Evolutionary conservation across 805 yeast species (phyloP).

Genomic region (Metschnikowia bowlesiae): DNA sequence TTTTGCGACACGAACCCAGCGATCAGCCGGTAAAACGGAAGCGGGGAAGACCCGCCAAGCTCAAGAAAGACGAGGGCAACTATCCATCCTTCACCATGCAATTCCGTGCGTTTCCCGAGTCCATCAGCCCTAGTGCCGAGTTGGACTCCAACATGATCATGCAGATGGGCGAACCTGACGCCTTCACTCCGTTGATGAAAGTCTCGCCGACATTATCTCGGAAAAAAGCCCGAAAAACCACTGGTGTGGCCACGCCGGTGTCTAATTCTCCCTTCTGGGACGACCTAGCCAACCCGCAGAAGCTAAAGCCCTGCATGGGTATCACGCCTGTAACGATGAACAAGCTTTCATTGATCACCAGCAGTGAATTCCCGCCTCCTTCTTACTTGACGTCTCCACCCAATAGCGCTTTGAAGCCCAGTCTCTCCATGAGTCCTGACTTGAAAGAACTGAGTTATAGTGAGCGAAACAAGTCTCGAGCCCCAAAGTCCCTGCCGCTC

Average conservation of each 20-base stretch:
- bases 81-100: slow-evolving; percentile 37
- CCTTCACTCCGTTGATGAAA: slow-evolving; percentile 41
- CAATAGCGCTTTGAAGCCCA: slow-evolving; percentile 19
- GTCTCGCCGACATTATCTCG: slow-evolving; percentile 28
- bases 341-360: slow-evolving; percentile 30
- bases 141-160: slow-evolving; percentile 34
- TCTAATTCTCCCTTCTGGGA: slow-evolving; percentile 5
- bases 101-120: slow-evolving; percentile 35
- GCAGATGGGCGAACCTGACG: slow-evolving; percentile 39
- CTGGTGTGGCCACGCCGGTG: neutral
- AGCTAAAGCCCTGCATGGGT: neutral
- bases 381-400: slow-evolving; percentile 11
- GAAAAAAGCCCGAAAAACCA: slow-evolving; percentile 7
- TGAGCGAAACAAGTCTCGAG: neutral
- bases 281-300: neutral
- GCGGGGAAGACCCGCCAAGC: slow-evolving; percentile 46
- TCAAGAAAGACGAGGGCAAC: slow-evolving; percentile 30
- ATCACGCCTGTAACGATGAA: slow-evolving; percentile 23
- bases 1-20: neutral
- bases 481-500: slow-evolving; percentile 10
- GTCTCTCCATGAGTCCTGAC: slow-evolving; percentile 2
- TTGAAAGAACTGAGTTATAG: neutral
- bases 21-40: slow-evolving; percentile 30
- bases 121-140: slow-evolving; percentile 37
- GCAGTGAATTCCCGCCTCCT: slow-evolving; percentile 10